Percentiles rank a stretch among this genome's conserved stretches.
These are phyloP conservation scores for Lepidopterella palustris DNA, from an alignment of 495 filamentous ascomycete genomes.

Conservation along the genomic window DNA sequence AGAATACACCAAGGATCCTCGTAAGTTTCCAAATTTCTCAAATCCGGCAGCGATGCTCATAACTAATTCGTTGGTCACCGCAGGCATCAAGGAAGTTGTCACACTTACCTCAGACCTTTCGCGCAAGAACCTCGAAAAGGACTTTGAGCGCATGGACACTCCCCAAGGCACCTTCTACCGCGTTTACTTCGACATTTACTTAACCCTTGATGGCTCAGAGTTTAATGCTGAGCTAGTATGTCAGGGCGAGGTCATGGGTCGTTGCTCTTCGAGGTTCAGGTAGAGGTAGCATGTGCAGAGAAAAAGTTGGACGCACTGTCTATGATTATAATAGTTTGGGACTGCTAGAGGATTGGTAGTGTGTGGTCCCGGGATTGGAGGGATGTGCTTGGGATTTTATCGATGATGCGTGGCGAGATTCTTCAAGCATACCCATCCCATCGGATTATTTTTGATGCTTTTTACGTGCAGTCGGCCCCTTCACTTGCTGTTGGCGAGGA, in stretches of 20 bases:
- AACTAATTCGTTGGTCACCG: neutral
- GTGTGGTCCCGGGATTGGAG: neutral
- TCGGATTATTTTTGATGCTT: neutral
- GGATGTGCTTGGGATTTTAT: neutral
- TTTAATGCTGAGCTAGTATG: constrained; percentile 98
- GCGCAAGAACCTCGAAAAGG: constrained; percentile 96
- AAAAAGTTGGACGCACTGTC: neutral
- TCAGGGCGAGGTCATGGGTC: constrained; percentile 98
- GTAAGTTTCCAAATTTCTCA: constrained; percentile 53
- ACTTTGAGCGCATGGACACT: constrained; percentile 99
- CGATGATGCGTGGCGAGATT: neutral
- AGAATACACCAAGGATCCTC: constrained; percentile 97
- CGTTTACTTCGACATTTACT: constrained; percentile 76
- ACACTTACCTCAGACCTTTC: constrained; percentile 95
- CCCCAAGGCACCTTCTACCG: constrained; percentile 98
- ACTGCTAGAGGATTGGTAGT: neutral
- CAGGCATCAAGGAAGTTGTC: constrained; percentile 98
- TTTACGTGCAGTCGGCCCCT: neutral
- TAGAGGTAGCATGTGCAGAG: constrained; percentile 20
- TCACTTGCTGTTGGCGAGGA: neutral
- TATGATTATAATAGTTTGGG: neutral
- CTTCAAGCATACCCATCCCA: neutral
- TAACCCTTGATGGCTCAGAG: constrained; percentile 92
- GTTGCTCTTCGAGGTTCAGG: constrained; percentile 81
- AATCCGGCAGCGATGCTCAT: neutral